Evolutionary conservation across 2,329 filamentous ascomycete genomes (phyloP).

Genomic region (Colletotrichum sansevieriae): DNA sequence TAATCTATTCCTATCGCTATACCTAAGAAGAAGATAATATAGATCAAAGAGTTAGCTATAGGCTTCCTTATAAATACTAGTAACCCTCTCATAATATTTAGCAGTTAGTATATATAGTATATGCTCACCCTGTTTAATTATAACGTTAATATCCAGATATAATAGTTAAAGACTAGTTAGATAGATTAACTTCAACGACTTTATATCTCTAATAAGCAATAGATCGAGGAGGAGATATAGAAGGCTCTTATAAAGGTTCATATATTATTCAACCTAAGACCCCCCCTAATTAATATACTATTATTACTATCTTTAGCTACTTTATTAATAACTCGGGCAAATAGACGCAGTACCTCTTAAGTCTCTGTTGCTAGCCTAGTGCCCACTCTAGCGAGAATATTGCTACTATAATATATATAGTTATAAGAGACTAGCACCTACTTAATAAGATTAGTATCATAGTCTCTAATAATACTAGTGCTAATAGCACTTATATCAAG

Average conservation of each 20-base stretch:
- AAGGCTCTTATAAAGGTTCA: not conserved
- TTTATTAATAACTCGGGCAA: too few relatives aligned
- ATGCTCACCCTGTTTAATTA: not conserved
- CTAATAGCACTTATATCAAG: not conserved
- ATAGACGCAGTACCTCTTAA: too few relatives aligned
- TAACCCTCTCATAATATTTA: not conserved
- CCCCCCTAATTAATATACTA: not conserved
- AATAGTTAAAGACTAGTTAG: not conserved
- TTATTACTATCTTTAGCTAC: not conserved
- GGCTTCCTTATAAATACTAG: not conserved
- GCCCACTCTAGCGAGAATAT: not conserved
- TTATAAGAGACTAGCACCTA: too few relatives aligned
- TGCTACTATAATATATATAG: too few relatives aligned
- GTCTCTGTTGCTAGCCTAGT: too few relatives aligned
- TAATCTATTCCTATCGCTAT: not conserved
- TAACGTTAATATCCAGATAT: not conserved
- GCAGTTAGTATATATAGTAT: not conserved
- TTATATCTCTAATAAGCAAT: not conserved
- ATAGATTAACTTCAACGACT: not conserved
- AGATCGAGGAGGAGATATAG: not conserved
- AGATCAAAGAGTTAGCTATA: not conserved
- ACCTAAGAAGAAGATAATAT: not conserved
- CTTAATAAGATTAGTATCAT: not conserved
- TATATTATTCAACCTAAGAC: not conserved
- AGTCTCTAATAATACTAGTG: not conserved